phyloP scores from a whole-genome alignment of 1,284 basidiomycete genomes.

The Fomitopsis schrenkii region DNA sequence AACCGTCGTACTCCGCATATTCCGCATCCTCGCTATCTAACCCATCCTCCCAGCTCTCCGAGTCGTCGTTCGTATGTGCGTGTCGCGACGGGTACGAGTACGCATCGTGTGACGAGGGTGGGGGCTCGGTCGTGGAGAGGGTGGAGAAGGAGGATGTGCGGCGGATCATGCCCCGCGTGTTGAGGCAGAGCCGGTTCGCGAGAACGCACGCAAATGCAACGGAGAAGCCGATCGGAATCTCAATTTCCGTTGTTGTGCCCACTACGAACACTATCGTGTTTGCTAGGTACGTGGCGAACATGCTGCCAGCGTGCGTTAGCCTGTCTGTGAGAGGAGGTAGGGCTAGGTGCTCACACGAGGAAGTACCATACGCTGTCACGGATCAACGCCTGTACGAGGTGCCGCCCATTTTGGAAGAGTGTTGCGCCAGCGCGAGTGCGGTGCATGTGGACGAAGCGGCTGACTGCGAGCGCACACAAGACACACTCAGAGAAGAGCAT shows the following conservation, averaged over 20 bases:
- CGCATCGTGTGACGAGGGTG: not conserved
- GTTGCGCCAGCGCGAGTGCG: conserved; percentile 16
- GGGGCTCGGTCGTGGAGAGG: too few relatives aligned
- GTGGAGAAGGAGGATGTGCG: not conserved
- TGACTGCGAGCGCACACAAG: conserved; percentile 45
- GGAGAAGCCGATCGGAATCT: conserved; percentile 53
- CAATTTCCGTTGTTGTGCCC: conserved; percentile 37
- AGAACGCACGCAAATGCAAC: conserved; percentile 54
- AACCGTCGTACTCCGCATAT: not conserved
- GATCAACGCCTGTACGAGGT: conserved; percentile 45
- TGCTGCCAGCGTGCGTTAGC: conserved; percentile 26
- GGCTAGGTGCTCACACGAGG: conserved; percentile 35
- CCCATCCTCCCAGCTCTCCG: not conserved
- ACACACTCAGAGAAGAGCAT: conserved; percentile 49
- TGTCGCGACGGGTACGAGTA: not conserved
- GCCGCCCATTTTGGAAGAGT: conserved; percentile 37
- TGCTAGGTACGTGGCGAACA: conserved; percentile 50
- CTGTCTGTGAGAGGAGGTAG: too few relatives aligned
- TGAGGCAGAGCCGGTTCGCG: conserved; percentile 50
- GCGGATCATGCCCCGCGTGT: conserved; percentile 42
- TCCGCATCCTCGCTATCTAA: not conserved
- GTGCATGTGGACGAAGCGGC: conserved; percentile 43
- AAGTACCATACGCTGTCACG: conserved; percentile 55
- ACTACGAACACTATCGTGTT: conserved; percentile 48
- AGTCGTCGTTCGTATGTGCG: not conserved